phyloP scores from a whole-genome alignment of 1,284 basidiomycete species.

The Cryptococcus maquisensis region DNA sequence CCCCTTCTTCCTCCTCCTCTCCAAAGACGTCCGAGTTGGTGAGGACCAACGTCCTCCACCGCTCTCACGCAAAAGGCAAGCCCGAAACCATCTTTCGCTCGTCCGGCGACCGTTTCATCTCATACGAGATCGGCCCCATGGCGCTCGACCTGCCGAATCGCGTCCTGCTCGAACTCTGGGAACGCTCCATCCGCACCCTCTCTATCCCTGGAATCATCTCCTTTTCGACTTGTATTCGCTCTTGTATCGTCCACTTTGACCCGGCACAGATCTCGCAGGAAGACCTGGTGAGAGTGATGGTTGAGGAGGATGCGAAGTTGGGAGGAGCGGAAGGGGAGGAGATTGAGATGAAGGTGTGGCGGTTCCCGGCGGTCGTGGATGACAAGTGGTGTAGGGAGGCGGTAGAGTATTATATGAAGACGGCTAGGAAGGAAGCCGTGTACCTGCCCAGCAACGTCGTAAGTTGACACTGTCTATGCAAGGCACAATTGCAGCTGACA shows the following conservation, averaged over 20 bases:
- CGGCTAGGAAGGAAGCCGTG: slow-evolving; percentile 49
- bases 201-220: neutral
- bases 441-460: slow-evolving; percentile 62
- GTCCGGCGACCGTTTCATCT: neutral
- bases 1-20: neutral
- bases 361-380: neutral
- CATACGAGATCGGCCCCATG: neutral
- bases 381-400: slow-evolving; percentile 1
- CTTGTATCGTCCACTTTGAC: slow-evolving; percentile 1
- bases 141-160: neutral
- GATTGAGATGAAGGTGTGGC: neutral
- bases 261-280: neutral
- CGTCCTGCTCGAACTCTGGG: neutral
- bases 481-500: neutral
- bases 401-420: slow-evolving; percentile 1
- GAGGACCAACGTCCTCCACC: neutral
- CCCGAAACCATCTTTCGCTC: neutral
- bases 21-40: neutral
- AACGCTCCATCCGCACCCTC: neutral
- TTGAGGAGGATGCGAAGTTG: neutral
- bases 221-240: neutral
- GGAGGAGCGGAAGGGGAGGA: neutral
- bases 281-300: neutral
- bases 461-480: neutral
- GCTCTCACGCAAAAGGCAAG: neutral